Evolutionary conservation across 768 basidiomycete genomes (phyloP).

Genomic region (Udeniomyces megalosporus): DNA sequence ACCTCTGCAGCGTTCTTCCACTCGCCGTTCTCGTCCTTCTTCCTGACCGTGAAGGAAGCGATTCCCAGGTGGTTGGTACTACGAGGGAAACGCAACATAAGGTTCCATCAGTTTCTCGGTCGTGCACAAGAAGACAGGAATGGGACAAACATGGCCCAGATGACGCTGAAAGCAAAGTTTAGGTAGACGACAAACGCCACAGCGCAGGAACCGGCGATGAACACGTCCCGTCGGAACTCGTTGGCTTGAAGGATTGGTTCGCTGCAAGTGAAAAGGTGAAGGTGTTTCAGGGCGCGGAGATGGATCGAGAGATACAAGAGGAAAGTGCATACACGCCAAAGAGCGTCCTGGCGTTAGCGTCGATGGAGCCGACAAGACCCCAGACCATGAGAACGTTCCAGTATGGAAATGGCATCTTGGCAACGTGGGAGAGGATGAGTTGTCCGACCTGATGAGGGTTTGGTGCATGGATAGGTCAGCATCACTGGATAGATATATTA

Average conservation of each 20-base stretch:
- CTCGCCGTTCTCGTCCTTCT: conserved; percentile 42
- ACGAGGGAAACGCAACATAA: conserved; percentile 30
- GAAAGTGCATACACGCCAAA: conserved; percentile 43
- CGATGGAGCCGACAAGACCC: conserved; percentile 57
- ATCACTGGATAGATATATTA: neutral
- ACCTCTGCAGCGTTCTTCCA: conserved; percentile 10
- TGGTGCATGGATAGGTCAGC: neutral
- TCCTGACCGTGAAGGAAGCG: conserved; percentile 82
- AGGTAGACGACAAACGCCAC: conserved; percentile 34
- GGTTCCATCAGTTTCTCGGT: neutral
- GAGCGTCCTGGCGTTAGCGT: conserved; percentile 60
- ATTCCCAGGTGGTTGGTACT: conserved; percentile 86
- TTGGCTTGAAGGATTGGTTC: conserved; percentile 43
- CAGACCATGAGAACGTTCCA: conserved; percentile 80
- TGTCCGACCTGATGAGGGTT: conserved; percentile 48
- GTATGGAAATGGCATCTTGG: conserved; percentile 61
- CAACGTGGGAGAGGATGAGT: conserved; percentile 87
- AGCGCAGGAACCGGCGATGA: conserved; percentile 54
- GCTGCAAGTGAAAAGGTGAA: neutral
- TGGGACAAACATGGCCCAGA: conserved; percentile 11
- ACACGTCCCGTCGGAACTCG: conserved; percentile 43
- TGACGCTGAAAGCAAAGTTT: conserved; percentile 11
- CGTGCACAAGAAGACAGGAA: neutral
- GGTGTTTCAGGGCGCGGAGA: too few relatives aligned
- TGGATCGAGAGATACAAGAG: neutral